Base-by-base conservation (phyloP, 345 rosid species). In the Lepidium didymum region DNA sequence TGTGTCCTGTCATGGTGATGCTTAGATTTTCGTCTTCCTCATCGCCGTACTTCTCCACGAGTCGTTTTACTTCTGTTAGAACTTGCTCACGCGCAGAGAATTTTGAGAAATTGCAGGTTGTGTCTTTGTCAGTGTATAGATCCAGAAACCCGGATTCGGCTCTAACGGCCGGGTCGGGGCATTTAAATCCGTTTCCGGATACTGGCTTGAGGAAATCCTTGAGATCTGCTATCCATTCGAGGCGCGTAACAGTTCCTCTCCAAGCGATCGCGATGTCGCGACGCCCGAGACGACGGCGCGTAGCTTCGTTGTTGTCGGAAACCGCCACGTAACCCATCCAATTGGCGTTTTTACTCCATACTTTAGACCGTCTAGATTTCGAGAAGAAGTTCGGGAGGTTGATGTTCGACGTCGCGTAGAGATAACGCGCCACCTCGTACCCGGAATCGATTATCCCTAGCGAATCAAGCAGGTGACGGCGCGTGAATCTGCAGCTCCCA, bases 321-420 rank as follows among this genome's bases (percentile, higher is more conserved):
- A 87, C 86, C 1, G 91, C 84, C 13, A 85, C 83, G 72, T 85
- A 87, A 8, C 93, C 96, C 18, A 87, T 87, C 91, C 93, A 89
- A 57, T 84, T 85, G 11, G 93, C 93, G 52, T 77, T 78, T 65
- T 60, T 75, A 81, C 91, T 84, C 91, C 91, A 85, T 27, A 85
- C 77, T 37, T 84, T 85, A 0, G 88, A 92, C 92, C 88, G 85
- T 12, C 90, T 72, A 1, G 96, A 86, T 69, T 78, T 78, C 3
- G 80, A 86, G 79, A 89, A 89, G 69, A 89, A 85, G 67, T 83
- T 89, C 0, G 92, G 92, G 36, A 89, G 84, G 54, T 85, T 80
- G 16, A 89, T 76, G 58, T 77, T 82, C 4, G 86, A 78, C n/a
- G 91, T 85, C 1, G 91, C 93, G 80, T 75, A 85, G 55, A 84